Conservation (phyloP, 2,329 filamentous ascomycete genomes). For the Talaromyces piceae region DNA sequence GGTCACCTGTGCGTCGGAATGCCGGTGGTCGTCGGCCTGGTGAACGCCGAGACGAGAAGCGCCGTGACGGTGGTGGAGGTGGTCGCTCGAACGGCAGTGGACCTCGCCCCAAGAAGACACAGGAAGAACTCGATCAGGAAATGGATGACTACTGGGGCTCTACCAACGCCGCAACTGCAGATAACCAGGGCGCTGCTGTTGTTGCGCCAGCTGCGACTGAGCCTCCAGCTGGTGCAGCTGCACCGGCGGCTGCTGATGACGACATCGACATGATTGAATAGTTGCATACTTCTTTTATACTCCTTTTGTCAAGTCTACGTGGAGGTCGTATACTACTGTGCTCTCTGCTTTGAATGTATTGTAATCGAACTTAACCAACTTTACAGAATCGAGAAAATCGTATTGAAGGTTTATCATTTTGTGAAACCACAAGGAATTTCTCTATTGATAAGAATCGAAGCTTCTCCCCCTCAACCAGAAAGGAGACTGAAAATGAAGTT, state of each 20-base stretch:
- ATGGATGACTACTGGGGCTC: conserved; percentile 87
- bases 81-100: conserved; percentile 41
- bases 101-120: conserved; percentile 67
- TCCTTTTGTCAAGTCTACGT: no score
- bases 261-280: conserved; percentile 68
- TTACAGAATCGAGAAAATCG: background rate
- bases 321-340: no score
- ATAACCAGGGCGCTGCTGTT: conserved; percentile 13
- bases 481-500: no score
- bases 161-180: conserved; percentile 29
- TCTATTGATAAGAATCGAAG: background rate
- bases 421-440: background rate
- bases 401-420: background rate
- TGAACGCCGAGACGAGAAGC: conserved; percentile 31
- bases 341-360: background rate
- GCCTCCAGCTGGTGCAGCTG: conserved; percentile 21
- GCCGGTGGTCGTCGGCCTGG: conserved; percentile 40
- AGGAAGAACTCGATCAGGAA: conserved; percentile 88
- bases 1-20: conserved; percentile 31
- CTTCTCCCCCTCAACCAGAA: no score
- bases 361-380: background rate
- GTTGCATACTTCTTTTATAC: conserved; percentile 5
- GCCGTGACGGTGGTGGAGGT: conserved; percentile 21
- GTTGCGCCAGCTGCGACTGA: conserved; percentile 16
- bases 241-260: conserved; percentile 37